Evolutionary conservation across 352 stramenopile genomes (phyloP).

Genomic region (Globisporangium paddicum): DNA sequence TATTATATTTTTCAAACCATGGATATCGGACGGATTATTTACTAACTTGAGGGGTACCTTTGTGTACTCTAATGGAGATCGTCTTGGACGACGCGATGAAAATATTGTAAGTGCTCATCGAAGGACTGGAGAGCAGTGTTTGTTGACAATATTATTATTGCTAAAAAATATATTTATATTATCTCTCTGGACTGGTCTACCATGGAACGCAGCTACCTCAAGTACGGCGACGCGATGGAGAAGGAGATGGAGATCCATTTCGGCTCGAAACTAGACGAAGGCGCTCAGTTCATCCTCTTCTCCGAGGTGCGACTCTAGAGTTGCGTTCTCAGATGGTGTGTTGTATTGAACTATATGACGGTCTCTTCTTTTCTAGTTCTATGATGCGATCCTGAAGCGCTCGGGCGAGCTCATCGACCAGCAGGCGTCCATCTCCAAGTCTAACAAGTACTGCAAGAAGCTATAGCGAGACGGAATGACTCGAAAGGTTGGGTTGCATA

Average conservation of each 20-base stretch:
- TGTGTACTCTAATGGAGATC: slow-evolving; percentile 46
- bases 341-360: not conserved
- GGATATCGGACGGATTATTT: no score
- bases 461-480: slow-evolving; percentile 12
- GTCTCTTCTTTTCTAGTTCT: slow-evolving; percentile 54
- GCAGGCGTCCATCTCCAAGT: slow-evolving; percentile 36
- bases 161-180: slow-evolving; percentile 1
- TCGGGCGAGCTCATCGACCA: slow-evolving; percentile 61
- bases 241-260: slow-evolving; percentile 77
- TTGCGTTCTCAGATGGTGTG: no score
- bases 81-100: slow-evolving; percentile 73
- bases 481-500: no score
- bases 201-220: slow-evolving; percentile 39
- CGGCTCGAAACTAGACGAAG: slow-evolving; percentile 54
- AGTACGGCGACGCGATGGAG: slow-evolving; percentile 76
- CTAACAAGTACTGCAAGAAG: slow-evolving; percentile 48
- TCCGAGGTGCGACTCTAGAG: slow-evolving; percentile 26
- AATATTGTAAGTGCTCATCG: slow-evolving; percentile 43
- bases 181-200: not conserved
- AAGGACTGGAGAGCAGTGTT: no score
- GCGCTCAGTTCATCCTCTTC: slow-evolving; percentile 60
- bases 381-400: slow-evolving; percentile 50
- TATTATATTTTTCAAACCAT: not conserved
- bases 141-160: not conserved
- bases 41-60: no score